Evolutionary conservation across 331 rosid genomes (phyloP), one percentile per base, ranked within the genome.

Genomic region (Quercus phellos): DNA sequence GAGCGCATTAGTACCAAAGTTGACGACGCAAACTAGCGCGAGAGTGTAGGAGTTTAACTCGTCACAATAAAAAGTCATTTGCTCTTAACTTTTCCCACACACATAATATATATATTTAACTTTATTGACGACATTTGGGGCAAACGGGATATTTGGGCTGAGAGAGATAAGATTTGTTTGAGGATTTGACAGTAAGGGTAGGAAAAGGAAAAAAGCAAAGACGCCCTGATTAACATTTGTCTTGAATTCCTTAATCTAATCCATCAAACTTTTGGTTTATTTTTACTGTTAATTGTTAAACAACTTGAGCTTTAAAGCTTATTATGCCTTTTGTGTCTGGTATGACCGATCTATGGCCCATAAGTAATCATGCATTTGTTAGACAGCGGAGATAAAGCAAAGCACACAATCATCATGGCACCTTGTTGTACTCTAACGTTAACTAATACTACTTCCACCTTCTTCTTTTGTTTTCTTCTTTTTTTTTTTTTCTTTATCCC

Each of bases 401-500:
- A 83, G 85, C 89, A 80, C 76, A 82, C 81, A 74, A 87, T 87
- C 78, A 84, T 86, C 68, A 84, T 79, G 55, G 35, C 83, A 85
- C 85, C 82, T 76, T 78, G 80, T 78, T 84, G 67, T 79, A 82
- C 84, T 78, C 79, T 78, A 85, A 82, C 86, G 85, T 82, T 80
- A 84, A 46, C 53, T 46, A 46, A 46, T 46, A 81, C 79, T 76
- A 77, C 63, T 73, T 54, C 11, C 2, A 26, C 10, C 34, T 32
- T 22, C 22, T 60, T 18, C 27, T n/a, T 14, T 76, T 61, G 61
- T 54, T 61, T 51, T 70, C 55, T 83, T 80, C 6, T 83, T 76
- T 55, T 68, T 43, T 61, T 43, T 61, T 69, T 54, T 61, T 30
- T 66, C 61, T 83, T 80, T 80, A 74, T 69, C 73, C 60, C 76